Evolutionary conservation across 768 basidiomycete genomes (phyloP), one percentile per base, ranked within the genome.

Genomic region (Agaricus sinodeliciosus): DNA sequence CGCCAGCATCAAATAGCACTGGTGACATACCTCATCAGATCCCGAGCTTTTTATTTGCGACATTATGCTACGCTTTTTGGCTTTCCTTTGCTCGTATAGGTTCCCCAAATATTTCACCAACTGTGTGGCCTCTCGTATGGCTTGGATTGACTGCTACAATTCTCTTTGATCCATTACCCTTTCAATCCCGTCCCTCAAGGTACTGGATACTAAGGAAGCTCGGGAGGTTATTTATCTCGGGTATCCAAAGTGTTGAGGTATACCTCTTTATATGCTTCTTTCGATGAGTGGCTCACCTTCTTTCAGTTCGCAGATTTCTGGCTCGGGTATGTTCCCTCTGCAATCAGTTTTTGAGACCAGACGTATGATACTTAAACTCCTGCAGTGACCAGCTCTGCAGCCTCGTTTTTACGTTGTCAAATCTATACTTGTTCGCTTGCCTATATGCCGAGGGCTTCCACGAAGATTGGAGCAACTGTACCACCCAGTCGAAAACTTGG

Each of bases 41-140:
- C 9, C 93, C 95, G 1, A 76, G 85, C n/a, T 72, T 93, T 44
- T 67, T 95, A n/a, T 74, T 93, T 26, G 73, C 81, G 22, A 75
- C 82, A 0, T 76, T 97, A 4, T 81, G 78, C 48, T 87, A 86
- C 56, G 81, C 87, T 26, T 93, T 93, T 65, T 94, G 85, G 84
- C 72, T 96, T 40, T 89, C 94, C 0, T 90, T 94, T 63, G 63
- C 76, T 41, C 75, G 74, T 34, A 70, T 90, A 18, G 87, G 85
- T 12, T 55, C 67, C 19, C 64, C 73, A 0, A 59, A 67, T n/a
- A 63, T 86, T 12, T 69, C 75, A 2, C 89, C 95, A 0, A 82
- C 81, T 3, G 66, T 82, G 1, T 98, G 89, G 85, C 88, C 89
- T 0, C 66, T 90, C 9, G 72, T 87, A 2, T 99, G 94, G 92